Evolutionary conservation across 1,284 basidiomycete species (phyloP), one percentile per base, ranked within the genome.

Genomic region (Pseudozyma hubeiensis): DNA sequence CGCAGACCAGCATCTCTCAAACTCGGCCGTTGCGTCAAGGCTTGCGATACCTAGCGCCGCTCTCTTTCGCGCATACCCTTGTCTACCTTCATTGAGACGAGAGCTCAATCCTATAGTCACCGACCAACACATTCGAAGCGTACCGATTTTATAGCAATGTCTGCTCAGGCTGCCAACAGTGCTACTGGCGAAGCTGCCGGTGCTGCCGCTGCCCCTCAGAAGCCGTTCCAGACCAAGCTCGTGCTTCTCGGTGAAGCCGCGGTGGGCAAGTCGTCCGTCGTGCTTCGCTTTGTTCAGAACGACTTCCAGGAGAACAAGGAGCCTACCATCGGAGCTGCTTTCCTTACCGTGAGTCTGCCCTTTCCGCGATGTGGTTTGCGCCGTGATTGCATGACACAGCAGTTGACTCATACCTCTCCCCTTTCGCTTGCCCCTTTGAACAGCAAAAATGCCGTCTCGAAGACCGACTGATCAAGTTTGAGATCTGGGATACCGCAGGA

Each of bases 251-350:
- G 96, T 79, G 97, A 99, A 88, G 94, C 96, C 67, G 96, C 97
- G 62, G 97, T 99, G 58, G 97, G 97, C 74, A 99, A 99, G 88
- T 97, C 95, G n/a, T 98, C 95, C 30, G 91, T 99, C 63, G 97
- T 99, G 41, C 90, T 99, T 68, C 91, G 97, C 85, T 99, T 99
- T 85, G 95, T 97, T 85, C 84, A 91, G 84, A 93, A 96, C 86
- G 94, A 96, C 85, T 97, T 96, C 85, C 93, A 95, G 86, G 90
- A 92, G 69, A 95, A 96, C 89, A 95, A 96, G 86, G 94, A 97
- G 84, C 97, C 97, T 13, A 99, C 97, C 19, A 99, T 99, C 82
- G 97, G 96, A 53, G 93, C 94, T 52, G 94, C 94, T 5, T 97
- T 97, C 82, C 59, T 84, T 2, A 83, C 82, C 43, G 79, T 82